Evolutionary conservation across 768 basidiomycete species (phyloP), one percentile per base, ranked within the genome.

Genomic region (Chalciporus chontae): DNA sequence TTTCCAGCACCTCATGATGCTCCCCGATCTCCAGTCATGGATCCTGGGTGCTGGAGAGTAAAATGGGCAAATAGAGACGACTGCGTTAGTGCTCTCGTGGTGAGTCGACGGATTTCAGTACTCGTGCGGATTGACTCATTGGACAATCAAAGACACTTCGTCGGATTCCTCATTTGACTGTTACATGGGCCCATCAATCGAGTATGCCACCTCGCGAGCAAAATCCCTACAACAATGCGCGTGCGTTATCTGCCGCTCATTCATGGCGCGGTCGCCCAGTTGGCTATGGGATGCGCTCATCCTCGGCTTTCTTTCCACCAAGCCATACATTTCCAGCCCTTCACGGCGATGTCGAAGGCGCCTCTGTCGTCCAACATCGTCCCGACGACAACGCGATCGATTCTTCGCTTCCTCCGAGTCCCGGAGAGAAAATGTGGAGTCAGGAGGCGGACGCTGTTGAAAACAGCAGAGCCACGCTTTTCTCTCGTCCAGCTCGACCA

Each of bases 11-110:
- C 84, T 4, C 88, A 90, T 56, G 68, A 82, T 57, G 74, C 70
- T 3, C 75, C 77, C 23, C 81, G 83, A 37, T 73, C 73, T 29
- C 38, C 74, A 5, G 58, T 59, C 10, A 90, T 88, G 87, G 78
- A 82, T 45, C 53, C 58, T 1, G 67, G 73, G 5, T 83, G 84
- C 51, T 90, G 85, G 81, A 85, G 86, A 59, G 74, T 90, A 36
- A 92, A 90, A 61, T 92, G 86, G 85, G 72, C 77, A 23, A 80
- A 87, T 63, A 76, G 89, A 38, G 84, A 88, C 52, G 83, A 91
- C 56, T 86, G 84, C 51, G 77, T 89, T 37, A 79, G 71, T 52
- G 89, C 89, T 19, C 71, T 87, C 41, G 79, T 80, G 77, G 89
- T 87, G 63, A 48, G 71, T 65, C 15, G 42, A n/a, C 15, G 15